Evolutionary conservation across 352 stramenopile genomes (phyloP).

Genomic region (Globisporangium yorkense): DNA sequence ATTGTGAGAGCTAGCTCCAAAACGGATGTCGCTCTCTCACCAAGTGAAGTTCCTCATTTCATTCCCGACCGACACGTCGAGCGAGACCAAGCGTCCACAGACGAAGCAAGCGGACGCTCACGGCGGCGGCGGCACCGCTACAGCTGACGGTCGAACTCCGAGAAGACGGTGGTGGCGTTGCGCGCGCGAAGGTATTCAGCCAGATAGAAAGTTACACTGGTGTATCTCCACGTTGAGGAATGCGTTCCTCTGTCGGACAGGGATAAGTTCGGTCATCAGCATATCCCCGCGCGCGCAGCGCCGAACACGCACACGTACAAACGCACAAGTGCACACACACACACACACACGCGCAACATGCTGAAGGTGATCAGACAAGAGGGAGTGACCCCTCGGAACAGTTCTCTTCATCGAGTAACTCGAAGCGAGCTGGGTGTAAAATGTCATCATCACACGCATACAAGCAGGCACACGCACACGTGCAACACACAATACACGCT

Average conservation of each 20-base stretch:
- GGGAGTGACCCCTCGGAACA: slow-evolving; percentile 86
- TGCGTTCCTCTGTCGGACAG: slow-evolving; percentile 86
- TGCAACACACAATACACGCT: slow-evolving; percentile 18
- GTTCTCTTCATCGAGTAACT: slow-evolving; percentile 86
- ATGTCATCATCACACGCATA: slow-evolving; percentile 84
- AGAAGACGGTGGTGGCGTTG: not conserved
- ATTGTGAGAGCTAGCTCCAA: slow-evolving; percentile 69
- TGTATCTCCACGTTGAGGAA: slow-evolving; percentile 81
- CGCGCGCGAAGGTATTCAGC: slow-evolving; percentile 54
- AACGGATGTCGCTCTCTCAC: slow-evolving; percentile 69
- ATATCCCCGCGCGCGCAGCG: slow-evolving; percentile 34
- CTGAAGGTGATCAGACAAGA: slow-evolving; percentile 79
- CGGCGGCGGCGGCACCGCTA: too few species aligned
- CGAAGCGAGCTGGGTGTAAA: slow-evolving; percentile 87
- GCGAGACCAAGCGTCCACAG: too few species aligned
- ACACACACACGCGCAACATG: slow-evolving; percentile 4
- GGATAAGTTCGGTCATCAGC: slow-evolving; percentile 86
- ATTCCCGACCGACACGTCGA: slow-evolving; percentile 17
- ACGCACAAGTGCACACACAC: slow-evolving; percentile 8
- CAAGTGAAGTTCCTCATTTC: slow-evolving; percentile 69
- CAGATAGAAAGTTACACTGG: slow-evolving; percentile 86
- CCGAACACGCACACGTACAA: slow-evolving; percentile 8
- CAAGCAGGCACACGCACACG: slow-evolving; percentile 13
- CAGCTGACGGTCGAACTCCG: not conserved
- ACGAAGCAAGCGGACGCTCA: too few species aligned